These are phyloP conservation scores for Trypanosoma grayi DNA, from an alignment of 208 protist species.

Conservation along the genomic window DNA sequence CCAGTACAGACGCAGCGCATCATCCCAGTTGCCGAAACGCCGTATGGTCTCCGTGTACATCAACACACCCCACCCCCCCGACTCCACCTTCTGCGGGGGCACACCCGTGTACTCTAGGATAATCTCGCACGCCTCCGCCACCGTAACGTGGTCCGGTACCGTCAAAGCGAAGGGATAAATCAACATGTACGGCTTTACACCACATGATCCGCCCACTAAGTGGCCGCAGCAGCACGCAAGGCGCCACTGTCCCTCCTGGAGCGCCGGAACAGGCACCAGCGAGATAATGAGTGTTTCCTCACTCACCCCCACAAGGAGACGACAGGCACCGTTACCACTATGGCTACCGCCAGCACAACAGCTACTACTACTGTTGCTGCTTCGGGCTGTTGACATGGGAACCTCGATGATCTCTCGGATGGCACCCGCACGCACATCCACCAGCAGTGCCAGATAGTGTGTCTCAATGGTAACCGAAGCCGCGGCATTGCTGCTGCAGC, in stretches of 20 bases:
- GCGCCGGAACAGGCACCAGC: slow-evolving; percentile 39
- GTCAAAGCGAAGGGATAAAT: slow-evolving; percentile 72
- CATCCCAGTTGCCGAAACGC: slow-evolving; percentile 49
- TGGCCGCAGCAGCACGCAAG: slow-evolving; percentile 70
- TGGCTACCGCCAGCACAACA: not conserved
- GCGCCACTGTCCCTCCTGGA: slow-evolving; percentile 43
- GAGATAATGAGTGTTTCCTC: slow-evolving; percentile 28
- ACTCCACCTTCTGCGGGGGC: slow-evolving; percentile 33
- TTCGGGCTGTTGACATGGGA: slow-evolving; percentile 13
- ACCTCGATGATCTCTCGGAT: slow-evolving; percentile 57
- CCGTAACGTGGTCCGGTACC: slow-evolving; percentile 35
- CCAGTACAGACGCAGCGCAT: slow-evolving; percentile 48
- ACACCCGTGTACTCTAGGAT: slow-evolving; percentile 42
- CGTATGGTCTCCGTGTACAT: slow-evolving; percentile 43
- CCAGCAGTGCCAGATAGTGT: slow-evolving; percentile 31
- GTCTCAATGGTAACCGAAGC: not conserved
- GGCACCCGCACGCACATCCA: slow-evolving; percentile 23
- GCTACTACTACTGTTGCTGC: not conserved
- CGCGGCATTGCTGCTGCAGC: too few relatives aligned
- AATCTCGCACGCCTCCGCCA: slow-evolving; percentile 35
- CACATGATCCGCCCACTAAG: slow-evolving; percentile 12
- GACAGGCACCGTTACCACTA: not conserved
- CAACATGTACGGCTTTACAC: slow-evolving; percentile 28
- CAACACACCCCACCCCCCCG: slow-evolving; percentile 36
- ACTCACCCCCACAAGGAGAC: not conserved